A percentile compares a stretch with the other conserved stretches of the same genome.
These are phyloP conservation scores for Capsella bursapastoris DNA, from an alignment of 345 rosid genomes.

Conservation along the genomic window DNA sequence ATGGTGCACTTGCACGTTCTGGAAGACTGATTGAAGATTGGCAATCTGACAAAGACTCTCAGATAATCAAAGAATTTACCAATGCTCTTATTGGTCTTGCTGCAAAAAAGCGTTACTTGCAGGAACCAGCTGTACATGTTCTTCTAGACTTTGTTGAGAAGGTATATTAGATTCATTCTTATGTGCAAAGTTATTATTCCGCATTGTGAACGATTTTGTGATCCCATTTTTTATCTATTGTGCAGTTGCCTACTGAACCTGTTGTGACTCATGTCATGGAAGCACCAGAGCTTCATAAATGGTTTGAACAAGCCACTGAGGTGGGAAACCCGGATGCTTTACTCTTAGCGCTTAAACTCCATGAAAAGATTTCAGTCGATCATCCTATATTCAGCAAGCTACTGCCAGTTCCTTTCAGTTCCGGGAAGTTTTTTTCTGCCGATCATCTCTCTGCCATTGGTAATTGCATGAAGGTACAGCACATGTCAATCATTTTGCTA, in stretches of 20 bases:
- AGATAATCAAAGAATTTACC: slow-evolving; percentile 65
- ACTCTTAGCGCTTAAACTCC: slow-evolving; percentile 80
- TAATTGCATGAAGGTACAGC: slow-evolving; percentile 81
- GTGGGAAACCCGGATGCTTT: slow-evolving; percentile 93
- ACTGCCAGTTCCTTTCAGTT: slow-evolving; percentile 77
- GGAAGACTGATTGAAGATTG: slow-evolving; percentile 70
- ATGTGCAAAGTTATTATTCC: not conserved
- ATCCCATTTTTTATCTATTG: slow-evolving; percentile 5
- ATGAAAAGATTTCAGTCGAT: slow-evolving; percentile 58
- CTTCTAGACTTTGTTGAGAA: slow-evolving; percentile 74
- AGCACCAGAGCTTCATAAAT: slow-evolving; percentile 68
- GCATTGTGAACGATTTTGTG: not conserved
- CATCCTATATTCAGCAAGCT: slow-evolving; percentile 57
- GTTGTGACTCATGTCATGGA: slow-evolving; percentile 67
- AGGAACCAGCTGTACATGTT: slow-evolving; percentile 82
- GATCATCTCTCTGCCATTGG: slow-evolving; percentile 67
- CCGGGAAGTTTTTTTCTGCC: slow-evolving; percentile 70
- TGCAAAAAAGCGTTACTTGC: slow-evolving; percentile 81
- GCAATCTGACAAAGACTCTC: slow-evolving; percentile 60
- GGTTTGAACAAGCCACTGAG: slow-evolving; percentile 76
- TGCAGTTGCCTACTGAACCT: slow-evolving; percentile 74
- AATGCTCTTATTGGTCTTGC: slow-evolving; percentile 68
- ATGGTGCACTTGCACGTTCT: slow-evolving; percentile 84
- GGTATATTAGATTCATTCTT: slow-evolving; percentile 50
- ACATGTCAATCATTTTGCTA: slow-evolving; percentile 23